These are phyloP conservation scores for Sphaerostilbella broomeana DNA, from an alignment of 2,329 filamentous ascomycete genomes.

Conservation along the genomic window DNA sequence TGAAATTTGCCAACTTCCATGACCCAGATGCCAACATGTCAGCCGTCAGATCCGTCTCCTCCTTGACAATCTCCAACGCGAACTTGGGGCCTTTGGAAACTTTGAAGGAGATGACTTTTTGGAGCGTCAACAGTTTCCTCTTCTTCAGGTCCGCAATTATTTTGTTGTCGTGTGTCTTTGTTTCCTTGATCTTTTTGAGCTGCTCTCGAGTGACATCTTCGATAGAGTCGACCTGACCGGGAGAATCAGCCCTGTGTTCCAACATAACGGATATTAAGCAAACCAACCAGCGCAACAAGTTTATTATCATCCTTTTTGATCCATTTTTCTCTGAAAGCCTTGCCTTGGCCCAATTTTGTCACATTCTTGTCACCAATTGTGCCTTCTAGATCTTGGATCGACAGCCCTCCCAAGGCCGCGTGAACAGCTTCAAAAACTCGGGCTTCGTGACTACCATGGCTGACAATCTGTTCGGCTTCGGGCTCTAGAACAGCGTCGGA, in stretches of 20 bases:
- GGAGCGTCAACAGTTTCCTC: constrained; percentile 77
- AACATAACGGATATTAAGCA: not conserved
- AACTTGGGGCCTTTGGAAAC: constrained; percentile 83
- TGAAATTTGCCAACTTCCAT: constrained; percentile 91
- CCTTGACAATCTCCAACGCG: constrained; percentile 78
- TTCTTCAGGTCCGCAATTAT: constrained; percentile 78
- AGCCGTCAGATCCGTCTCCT: constrained; percentile 89
- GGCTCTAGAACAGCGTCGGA: constrained; percentile 71
- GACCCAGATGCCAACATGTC: constrained; percentile 84
- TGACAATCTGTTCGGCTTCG: constrained; percentile 65
- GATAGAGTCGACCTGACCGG: constrained; percentile 58
- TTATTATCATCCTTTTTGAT: constrained; percentile 57
- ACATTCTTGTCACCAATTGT: constrained; percentile 66
- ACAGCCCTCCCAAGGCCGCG: constrained; percentile 69
- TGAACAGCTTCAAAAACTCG: constrained; percentile 72
- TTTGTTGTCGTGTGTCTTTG: constrained; percentile 67
- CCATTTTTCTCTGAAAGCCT: constrained; percentile 81
- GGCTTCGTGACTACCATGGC: constrained; percentile 74
- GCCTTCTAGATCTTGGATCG: constrained; percentile 65
- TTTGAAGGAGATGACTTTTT: constrained; percentile 80
- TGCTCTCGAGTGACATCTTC: constrained; percentile 72
- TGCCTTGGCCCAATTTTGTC: constrained; percentile 82
- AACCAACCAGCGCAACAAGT: constrained; percentile 45
- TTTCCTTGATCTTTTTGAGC: constrained; percentile 65
- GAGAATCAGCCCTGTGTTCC: constrained; percentile 3